Base-by-base conservation (phyloP, 352 stramenopile genomes). In the Aphanomyces invadans region DNA sequence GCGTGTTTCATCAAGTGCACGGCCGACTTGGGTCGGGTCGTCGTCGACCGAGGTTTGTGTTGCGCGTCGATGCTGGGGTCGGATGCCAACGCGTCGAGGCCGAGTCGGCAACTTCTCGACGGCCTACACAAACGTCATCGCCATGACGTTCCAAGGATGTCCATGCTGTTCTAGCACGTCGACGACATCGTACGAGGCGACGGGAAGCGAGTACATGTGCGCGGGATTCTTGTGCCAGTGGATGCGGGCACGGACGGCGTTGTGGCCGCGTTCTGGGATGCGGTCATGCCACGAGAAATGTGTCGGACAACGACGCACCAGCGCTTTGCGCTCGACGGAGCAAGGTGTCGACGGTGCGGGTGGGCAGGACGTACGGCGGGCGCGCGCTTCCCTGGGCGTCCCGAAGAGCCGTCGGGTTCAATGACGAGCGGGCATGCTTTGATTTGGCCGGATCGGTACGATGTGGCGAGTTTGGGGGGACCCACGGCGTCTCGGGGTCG, bases 131-230 rank as follows among this genome's bases (percentile, higher is more conserved):
- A 23, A 63, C 42, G 48, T 4, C 4, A 29, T 32, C 55, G n/a
- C 25, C 10, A 49, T 63, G 4, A 3, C 21, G 3, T 15, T 61
- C 11, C 45, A 48, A 3, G 39, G 4, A 23, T 15, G 39, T 23
- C 39, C 17, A 3, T 48, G 2, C 38, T 45, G 38, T 45, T 17
- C 38, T 45, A 9, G 9, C 21, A 9, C 21, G 4, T 28, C 5
- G 11, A 2, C 25, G n/a, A n/a, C n/a, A n/a, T n/a, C 49, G 26
- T 31, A 66, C 59, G 26, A 38, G n/a, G 59, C 59, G 17, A 66
- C 51, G 5, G 59, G 59, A 15, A 66, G 36, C 25, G 59, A 29
- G 33, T 66, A 66, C 38, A 55, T 66, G 11, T 28, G 46, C 12
- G 21, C 42, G 15, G 59, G 36, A 15, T 66, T 57, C 25, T 66